Conservation (phyloP, 202 grass and related monocot genomes). For the Panicum virgatum region DNA sequence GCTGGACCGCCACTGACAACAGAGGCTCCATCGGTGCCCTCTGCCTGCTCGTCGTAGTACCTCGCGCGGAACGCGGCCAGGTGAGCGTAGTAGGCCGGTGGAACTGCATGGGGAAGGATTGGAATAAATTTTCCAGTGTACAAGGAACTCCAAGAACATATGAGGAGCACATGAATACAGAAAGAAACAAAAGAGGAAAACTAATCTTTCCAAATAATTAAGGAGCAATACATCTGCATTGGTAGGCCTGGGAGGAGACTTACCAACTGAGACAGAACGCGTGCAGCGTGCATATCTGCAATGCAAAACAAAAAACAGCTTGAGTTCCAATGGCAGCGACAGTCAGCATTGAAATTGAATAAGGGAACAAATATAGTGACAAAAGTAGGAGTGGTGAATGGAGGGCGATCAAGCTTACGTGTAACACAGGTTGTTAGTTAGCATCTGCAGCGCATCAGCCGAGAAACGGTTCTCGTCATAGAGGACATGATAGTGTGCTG, state of each 20-base stretch:
- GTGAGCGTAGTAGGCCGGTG: constrained; percentile 73
- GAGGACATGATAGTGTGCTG: constrained; percentile 75
- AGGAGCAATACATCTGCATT: neutral
- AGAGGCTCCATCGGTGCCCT: constrained; percentile 1
- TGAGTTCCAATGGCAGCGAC: neutral
- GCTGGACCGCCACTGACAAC: constrained; percentile 3
- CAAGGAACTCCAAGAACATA: too few relatives aligned
- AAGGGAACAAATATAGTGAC: neutral
- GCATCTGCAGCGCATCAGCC: constrained; percentile 64
- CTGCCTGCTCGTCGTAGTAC: constrained; percentile 31
- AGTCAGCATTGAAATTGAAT: neutral
- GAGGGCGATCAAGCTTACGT: constrained; percentile 42
- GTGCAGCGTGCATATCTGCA: constrained; percentile 86
- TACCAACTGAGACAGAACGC: constrained; percentile 78
- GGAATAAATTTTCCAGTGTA: neutral
- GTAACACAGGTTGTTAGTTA: constrained; percentile 84
- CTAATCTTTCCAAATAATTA: neutral
- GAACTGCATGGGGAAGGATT: constrained; percentile 37
- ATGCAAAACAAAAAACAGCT: constrained; percentile 29
- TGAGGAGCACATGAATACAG: neutral
- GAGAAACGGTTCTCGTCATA: constrained; percentile 66
- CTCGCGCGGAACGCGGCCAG: constrained; percentile 58
- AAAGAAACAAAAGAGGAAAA: neutral
- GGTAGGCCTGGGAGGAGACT: neutral
- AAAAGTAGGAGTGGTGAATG: neutral